Evolutionary conservation across 1,284 basidiomycete genomes (phyloP).

Genomic region (Rhodotorula sp.): DNA sequence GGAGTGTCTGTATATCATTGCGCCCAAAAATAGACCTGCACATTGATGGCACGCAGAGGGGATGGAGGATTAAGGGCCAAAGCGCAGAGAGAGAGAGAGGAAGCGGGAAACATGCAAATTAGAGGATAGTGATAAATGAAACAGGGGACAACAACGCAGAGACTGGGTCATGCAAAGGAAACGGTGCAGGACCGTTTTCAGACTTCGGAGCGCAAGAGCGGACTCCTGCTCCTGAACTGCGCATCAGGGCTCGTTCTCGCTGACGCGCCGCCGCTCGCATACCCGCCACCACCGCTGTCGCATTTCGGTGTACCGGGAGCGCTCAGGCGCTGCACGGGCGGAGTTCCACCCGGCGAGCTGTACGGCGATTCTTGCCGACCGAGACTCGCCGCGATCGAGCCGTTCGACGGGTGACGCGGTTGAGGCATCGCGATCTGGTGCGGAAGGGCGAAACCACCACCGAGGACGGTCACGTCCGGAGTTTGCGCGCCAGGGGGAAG

Average conservation of each 20-base stretch:
- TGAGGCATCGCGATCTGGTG: neutral
- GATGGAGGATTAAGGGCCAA: neutral
- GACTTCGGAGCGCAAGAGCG: neutral
- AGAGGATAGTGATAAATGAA: neutral
- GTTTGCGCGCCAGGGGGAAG: constrained; percentile 18
- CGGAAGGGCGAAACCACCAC: neutral
- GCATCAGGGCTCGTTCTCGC: constrained; percentile 3
- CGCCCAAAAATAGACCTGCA: neutral
- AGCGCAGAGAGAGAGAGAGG: neutral
- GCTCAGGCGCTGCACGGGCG: neutral
- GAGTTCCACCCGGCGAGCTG: neutral
- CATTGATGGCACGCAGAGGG: neutral
- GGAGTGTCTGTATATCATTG: neutral
- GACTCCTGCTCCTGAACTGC: constrained; percentile 2
- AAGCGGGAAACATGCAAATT: neutral
- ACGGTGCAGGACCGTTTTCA: too few relatives aligned
- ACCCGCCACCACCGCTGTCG: neutral
- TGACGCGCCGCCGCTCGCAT: neutral
- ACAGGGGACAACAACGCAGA: neutral
- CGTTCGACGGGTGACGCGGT: neutral
- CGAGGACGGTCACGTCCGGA: constrained; percentile 14
- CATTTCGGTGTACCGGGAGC: neutral
- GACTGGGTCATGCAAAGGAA: too few relatives aligned
- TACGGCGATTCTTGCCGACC: neutral
- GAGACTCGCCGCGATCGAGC: neutral